Base-by-base conservation (phyloP, 208 protist genomes). In the Leishmania braziliensis region DNA sequence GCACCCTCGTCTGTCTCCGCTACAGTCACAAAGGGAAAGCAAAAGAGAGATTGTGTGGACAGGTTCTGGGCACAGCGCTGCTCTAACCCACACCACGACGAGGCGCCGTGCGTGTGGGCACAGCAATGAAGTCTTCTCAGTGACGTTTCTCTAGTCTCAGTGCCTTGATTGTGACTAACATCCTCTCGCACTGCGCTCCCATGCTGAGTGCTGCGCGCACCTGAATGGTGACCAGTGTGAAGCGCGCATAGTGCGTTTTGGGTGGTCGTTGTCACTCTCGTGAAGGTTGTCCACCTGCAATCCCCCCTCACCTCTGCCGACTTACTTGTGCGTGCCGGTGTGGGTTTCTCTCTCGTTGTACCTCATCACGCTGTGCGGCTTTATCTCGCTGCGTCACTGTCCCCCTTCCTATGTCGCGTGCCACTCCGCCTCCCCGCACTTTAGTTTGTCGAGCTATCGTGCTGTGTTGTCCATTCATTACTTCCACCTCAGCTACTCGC, bases 401-500 rank as follows among this genome's bases (percentile, higher is more conserved):
- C 43, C 43, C 43, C 43, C 43, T 46, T 46, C 43, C 43, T 46
- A 6, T 46, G 43, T 46, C 43, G 43, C 0, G 43, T 46, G 43
- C 43, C 43, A 46, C 43, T 9, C 43, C 43, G 43, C 43, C 43
- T 46, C 43, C 0, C 2, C 43, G 43, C 43, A 46, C 4, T 46
- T 46, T 46, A 46, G 43, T 46, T 46, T 46, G 43, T 46, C 43
- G 43, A 46, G 43, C 43, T 46, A 46, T 46, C 58, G 26, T 63
- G 16, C 58, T 18, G 58, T 63, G 58, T n/a, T n/a, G 20, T 63
- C 26, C 20, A 18, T 63, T 63, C n/a, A 46, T 46, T 46, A 46
- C 66, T 72, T 72, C 66, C 33, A 72, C 66, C 20, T 39, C 62
- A 46, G 66, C 66, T 23, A 12, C 66, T 75, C 50, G 36, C 14